A percentile compares a stretch with the other conserved stretches of the same genome.
phyloP scores from a whole-genome alignment of 257 asterid genomes.

The Gynochthodes officinalis region DNA sequence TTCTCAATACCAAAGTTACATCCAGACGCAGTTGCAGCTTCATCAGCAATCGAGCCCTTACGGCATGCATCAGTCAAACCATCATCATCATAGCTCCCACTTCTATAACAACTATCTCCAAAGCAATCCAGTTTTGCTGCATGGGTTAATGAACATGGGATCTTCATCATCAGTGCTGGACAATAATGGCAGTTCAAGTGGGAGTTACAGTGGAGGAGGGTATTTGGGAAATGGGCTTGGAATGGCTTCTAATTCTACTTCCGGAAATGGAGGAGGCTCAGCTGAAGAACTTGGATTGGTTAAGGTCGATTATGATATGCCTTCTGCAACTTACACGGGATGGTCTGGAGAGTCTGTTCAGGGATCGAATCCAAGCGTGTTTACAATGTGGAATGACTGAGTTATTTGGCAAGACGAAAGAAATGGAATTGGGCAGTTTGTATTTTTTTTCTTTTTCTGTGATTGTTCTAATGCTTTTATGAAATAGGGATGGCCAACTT shows the following conservation, averaged over 20 bases:
- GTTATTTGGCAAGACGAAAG: background rate
- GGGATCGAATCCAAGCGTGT: conserved; percentile 50
- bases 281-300: conserved; percentile 53
- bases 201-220: conserved; percentile 47
- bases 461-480: background rate
- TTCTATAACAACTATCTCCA: conserved; percentile 42
- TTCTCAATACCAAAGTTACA: conserved; percentile 40
- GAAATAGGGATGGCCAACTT: background rate
- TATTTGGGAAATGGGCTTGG: conserved; percentile 44
- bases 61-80: conserved; percentile 7
- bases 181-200: conserved; percentile 38
- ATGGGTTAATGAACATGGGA: conserved; percentile 61
- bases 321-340: conserved; percentile 41
- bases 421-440: background rate
- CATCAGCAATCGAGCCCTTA: background rate
- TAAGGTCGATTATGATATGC: conserved; percentile 75
- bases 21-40: conserved; percentile 57
- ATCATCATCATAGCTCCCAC: conserved; percentile 18
- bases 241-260: conserved; percentile 30
- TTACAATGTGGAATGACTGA: conserved; percentile 75
- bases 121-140: conserved; percentile 47
- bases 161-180: conserved; percentile 42
- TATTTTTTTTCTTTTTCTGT: too few relatives aligned
- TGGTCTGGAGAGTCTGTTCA: conserved; percentile 68
- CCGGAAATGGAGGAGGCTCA: conserved; percentile 32